phyloP scores from a whole-genome alignment of 192 early-diverging fungal species.

The Linnemannia elongata region DNA sequence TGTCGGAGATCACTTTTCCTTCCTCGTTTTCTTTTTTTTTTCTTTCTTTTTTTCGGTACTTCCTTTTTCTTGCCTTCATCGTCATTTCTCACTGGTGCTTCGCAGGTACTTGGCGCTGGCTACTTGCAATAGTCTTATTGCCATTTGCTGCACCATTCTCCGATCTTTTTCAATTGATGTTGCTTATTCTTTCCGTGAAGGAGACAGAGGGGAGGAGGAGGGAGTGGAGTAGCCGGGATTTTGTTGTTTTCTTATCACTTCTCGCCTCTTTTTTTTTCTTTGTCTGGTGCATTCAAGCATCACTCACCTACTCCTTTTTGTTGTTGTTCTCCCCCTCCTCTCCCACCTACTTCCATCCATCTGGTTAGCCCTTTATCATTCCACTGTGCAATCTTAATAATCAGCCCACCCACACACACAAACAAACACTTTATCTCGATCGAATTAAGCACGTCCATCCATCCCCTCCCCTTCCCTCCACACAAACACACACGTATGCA shows the following conservation, averaged over 20 bases:
- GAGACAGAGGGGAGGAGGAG: too few relatives aligned
- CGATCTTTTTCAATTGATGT: not conserved
- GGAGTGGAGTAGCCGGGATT: not conserved
- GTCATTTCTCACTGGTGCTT: not conserved
- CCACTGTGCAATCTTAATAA: not conserved
- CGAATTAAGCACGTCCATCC: not conserved
- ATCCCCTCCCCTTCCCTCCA: not conserved
- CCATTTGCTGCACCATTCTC: not conserved
- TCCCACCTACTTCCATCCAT: not conserved
- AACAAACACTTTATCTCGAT: not conserved
- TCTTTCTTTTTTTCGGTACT: not conserved
- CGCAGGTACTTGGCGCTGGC: not conserved
- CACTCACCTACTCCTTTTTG: not conserved
- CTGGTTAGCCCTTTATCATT: not conserved
- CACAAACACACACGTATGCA: not conserved
- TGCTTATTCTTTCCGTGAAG: not conserved
- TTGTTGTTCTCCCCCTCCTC: not conserved
- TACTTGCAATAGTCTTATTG: not conserved
- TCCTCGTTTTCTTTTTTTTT: slow-evolving; percentile 2
- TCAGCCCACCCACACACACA: not conserved
- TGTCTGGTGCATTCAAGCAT: not conserved
- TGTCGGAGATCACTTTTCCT: not conserved
- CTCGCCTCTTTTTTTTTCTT: not conserved
- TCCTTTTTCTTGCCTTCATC: not conserved
- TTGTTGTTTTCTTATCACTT: not conserved